Evolutionary conservation across 768 basidiomycete species (phyloP), one percentile per base, ranked within the genome.

Genomic region (Xanthoconium purpureum): DNA sequence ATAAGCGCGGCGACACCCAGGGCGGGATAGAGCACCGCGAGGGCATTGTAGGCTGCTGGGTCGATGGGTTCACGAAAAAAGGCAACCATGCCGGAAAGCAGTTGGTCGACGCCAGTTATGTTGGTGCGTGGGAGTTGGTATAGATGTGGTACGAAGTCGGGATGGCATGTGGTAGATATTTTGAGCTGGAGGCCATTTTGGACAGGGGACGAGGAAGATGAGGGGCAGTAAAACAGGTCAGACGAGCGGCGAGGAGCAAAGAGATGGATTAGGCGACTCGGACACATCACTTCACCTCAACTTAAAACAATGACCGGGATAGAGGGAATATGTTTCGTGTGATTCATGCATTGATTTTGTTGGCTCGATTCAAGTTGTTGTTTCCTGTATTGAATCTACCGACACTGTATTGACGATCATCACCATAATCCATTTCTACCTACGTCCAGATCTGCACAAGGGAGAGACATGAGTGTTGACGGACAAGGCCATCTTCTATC

Each of bases 401-500:
- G 24, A 24, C 24, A n/a, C n/a, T n/a, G n/a, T n/a, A n/a, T n/a
- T n/a, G n/a, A 4, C 4, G 24, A 24, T 24, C 24, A 24, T 24
- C 24, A 24, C 24, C 24, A 24, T 24, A 24, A 24, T 24, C n/a
- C n/a, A n/a, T n/a, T n/a, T n/a, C n/a, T n/a, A n/a, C 24, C 24
- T 24, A 24, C 24, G 24, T 24, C 24, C 2, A 24, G 24, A 24
- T 24, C 24, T 24, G 24, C 24, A 24, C 24, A 24, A 24, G 24
- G 24, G 24, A 24, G 24, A 4, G 24, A 24, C 24, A 28, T 60
- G 17, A 66, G 54, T 40, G 69, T 71, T 61, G 87, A 90, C 58
- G 80, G 79, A 36, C 79, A 82, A 53, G 75, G 78, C 2, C 89
- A 91, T 69, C 74, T 86, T 39, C 68, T 93, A 39, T 86, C 91